Percentiles rank a stretch among this genome's conserved stretches.
Conservation (phyloP, 768 basidiomycete species). For the Russula sp. region DNA sequence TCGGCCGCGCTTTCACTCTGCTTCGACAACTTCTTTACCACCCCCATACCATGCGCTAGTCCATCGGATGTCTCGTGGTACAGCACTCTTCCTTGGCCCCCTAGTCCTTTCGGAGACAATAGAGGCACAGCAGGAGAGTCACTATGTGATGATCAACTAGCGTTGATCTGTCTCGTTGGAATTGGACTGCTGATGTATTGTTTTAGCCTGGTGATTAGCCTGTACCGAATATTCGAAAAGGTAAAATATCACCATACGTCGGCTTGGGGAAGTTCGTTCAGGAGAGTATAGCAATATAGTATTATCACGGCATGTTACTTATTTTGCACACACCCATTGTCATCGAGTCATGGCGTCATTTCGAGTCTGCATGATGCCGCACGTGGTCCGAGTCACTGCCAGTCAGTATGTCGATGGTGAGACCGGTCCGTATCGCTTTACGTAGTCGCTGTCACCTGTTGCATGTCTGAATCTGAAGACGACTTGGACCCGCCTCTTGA, state of each 20-base stretch:
- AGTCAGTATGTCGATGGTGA: too few species aligned
- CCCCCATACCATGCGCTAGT: conserved; percentile 70
- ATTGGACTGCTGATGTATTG: conserved; percentile 77
- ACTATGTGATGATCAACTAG: conserved; percentile 71
- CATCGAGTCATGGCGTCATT: not conserved
- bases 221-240: conserved; percentile 85
- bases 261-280: not conserved
- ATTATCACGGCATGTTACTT: not conserved
- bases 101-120: conserved; percentile 36
- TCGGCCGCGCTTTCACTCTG: conserved; percentile 81
- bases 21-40: conserved; percentile 91
- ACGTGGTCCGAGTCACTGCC: too few species aligned
- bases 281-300: not conserved
- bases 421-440: not conserved
- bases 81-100: conserved; percentile 49
- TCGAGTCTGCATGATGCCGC: not conserved
- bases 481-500: conserved; percentile 9
- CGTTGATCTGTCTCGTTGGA: conserved; percentile 71
- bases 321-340: not conserved
- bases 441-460: not conserved
- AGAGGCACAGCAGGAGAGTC: conserved; percentile 46
- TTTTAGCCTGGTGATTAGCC: conserved; percentile 75
- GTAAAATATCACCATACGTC: conserved; percentile 58
- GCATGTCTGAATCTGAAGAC: conserved; percentile 11
- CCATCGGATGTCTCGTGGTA: conserved; percentile 64